A percentile compares a stretch with the other conserved stretches of the same genome.
phyloP scores from a whole-genome alignment of 441 rosid species.

The Bruguiera hainesii region DNA sequence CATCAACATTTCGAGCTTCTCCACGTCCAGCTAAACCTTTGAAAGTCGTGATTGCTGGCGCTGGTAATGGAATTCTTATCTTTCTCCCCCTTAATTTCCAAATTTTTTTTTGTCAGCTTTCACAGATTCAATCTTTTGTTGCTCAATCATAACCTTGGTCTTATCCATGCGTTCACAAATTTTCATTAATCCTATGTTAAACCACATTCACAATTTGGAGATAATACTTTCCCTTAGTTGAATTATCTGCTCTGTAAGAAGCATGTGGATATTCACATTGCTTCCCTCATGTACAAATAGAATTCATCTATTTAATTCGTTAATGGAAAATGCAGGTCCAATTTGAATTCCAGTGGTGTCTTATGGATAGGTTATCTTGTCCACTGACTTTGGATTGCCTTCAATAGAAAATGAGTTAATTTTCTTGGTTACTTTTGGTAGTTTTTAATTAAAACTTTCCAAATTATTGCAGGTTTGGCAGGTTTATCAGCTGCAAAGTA shows the following conservation, averaged over 20 bases:
- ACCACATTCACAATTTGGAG: no score
- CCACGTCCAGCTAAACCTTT: constrained; percentile 68
- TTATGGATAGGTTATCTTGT: background rate
- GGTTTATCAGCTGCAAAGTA: constrained; percentile 94
- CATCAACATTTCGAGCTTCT: constrained; percentile 62
- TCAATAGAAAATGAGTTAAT: no score
- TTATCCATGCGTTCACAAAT: no score
- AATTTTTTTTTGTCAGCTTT: background rate
- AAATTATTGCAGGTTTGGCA: constrained; percentile 66
- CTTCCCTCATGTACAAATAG: background rate
- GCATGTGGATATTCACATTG: background rate
- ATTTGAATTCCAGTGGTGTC: background rate
- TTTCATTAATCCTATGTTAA: no score
- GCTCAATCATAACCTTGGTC: no score
- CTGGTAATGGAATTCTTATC: constrained; percentile 41
- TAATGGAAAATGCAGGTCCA: background rate
- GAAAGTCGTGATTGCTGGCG: constrained; percentile 87
- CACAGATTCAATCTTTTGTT: no score
- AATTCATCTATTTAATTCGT: background rate
- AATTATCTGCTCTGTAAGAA: no score
- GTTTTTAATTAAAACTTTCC: background rate
- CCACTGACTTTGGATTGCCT: background rate
- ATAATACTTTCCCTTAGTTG: no score
- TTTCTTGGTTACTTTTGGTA: background rate
- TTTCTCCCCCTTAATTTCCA: background rate